A percentile compares a stretch with the other conserved stretches of the same genome.
Conservation (phyloP, 176 grass and related monocot genomes). For the Oryza nivara region DNA sequence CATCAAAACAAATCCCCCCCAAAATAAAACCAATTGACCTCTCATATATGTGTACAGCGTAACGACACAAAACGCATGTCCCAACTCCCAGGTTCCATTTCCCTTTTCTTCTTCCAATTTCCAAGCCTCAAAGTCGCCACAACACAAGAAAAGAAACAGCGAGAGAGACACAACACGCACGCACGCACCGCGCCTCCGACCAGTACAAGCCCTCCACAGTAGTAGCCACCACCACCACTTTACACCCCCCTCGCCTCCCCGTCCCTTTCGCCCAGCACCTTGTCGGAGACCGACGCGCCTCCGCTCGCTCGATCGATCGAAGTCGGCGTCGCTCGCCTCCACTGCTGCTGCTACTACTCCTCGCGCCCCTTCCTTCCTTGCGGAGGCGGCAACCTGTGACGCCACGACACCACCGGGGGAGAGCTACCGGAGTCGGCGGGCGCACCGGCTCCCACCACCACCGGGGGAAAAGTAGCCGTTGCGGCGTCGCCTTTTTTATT, state of each 20-base stretch:
- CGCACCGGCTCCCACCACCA: constrained; percentile 43
- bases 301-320: not conserved
- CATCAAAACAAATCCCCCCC: too few relatives aligned
- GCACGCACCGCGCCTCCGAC: not conserved
- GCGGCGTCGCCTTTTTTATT: constrained; percentile 35
- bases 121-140: not conserved
- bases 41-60: not conserved
- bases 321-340: constrained; percentile 34
- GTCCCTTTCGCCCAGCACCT: constrained; percentile 54
- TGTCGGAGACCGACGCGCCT: constrained; percentile 63
- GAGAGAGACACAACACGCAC: too few relatives aligned
- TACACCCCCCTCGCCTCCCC: constrained; percentile 1
- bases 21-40: not conserved
- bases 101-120: not conserved
- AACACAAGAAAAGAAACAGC: not conserved
- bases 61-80: constrained; percentile 2
- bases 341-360: not conserved
- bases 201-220: not conserved
- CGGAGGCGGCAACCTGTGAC: constrained; percentile 58
- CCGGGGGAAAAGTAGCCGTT: constrained; percentile 36
- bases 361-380: constrained; percentile 60
- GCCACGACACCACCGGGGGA: not conserved
- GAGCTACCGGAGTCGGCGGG: constrained; percentile 12
- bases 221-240: not conserved
- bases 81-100: not conserved